phyloP scores from a whole-genome alignment of 2,329 filamentous ascomycete species.

The Fusarium papillatum region DNA sequence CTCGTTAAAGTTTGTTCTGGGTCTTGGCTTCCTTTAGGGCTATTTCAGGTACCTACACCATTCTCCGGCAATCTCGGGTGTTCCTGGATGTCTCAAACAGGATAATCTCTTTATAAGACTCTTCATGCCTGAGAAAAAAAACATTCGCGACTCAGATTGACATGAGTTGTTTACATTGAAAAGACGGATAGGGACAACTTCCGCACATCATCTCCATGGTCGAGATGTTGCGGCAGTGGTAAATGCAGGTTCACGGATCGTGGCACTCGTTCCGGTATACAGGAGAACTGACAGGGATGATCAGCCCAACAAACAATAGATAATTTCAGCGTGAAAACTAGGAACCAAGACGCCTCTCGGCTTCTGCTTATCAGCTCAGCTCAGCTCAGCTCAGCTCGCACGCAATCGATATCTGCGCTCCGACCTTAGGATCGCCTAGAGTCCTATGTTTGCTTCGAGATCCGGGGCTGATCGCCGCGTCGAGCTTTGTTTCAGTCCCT shows the following conservation, averaged over 20 bases:
- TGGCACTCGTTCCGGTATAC: not conserved
- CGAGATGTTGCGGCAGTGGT: not conserved
- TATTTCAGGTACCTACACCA: not conserved
- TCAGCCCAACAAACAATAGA: not conserved
- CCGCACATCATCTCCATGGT: not conserved
- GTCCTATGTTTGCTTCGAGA: not conserved
- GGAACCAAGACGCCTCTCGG: conserved; percentile 7
- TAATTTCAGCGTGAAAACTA: not conserved
- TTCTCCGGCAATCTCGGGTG: conserved; percentile 16
- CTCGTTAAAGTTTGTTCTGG: not conserved
- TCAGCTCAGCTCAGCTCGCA: not conserved
- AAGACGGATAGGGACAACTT: not conserved
- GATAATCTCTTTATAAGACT: conserved; percentile 8
- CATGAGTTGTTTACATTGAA: not conserved
- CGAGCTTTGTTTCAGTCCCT: not conserved
- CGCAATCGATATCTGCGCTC: not conserved
- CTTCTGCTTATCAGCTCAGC: not conserved
- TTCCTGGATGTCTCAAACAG: conserved; percentile 23
- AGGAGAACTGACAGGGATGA: conserved; percentile 3
- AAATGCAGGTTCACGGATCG: not conserved
- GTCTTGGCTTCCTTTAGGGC: not conserved
- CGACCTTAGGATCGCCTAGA: not conserved
- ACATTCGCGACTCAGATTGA: not conserved
- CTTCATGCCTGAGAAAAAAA: conserved; percentile 6
- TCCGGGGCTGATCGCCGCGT: not conserved